Evolutionary conservation across 2,329 filamentous ascomycete genomes (phyloP).

Genomic region (Xylariomycetidae sp.): DNA sequence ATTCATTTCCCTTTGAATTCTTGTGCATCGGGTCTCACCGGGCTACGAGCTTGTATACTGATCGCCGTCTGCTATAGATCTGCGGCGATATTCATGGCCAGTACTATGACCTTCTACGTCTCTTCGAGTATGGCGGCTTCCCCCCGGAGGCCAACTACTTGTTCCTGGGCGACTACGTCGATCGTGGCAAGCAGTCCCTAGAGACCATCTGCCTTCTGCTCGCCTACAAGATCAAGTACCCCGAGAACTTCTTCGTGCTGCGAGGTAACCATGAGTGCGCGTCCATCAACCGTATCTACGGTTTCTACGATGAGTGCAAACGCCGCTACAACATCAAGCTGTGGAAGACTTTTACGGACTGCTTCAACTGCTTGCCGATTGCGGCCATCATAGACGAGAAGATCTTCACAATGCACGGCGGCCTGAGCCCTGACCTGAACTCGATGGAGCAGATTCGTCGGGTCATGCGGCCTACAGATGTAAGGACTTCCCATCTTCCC

Average conservation of each 20-base stretch:
- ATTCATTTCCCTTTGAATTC: background rate
- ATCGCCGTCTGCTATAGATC: constrained; percentile 60
- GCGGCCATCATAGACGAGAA: constrained; percentile 95
- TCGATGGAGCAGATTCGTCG: constrained; percentile 99
- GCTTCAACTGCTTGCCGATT: constrained; percentile 92
- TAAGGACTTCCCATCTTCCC: constrained; percentile 45
- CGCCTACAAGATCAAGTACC: constrained; percentile 96
- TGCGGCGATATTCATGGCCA: constrained; percentile 99
- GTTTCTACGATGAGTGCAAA: constrained; percentile 98
- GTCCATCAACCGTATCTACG: constrained; percentile 91
- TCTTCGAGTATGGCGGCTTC: constrained; percentile 98
- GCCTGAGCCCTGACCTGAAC: constrained; percentile 93
- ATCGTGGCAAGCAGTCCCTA: constrained; percentile 90
- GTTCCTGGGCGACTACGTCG: constrained; percentile 94
- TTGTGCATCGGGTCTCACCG: no score
- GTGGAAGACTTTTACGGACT: constrained; percentile 97
- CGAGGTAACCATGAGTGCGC: constrained; percentile 96
- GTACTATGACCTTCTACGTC: constrained; percentile 94
- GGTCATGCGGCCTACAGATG: constrained; percentile 97
- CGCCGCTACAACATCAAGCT: constrained; percentile 92
- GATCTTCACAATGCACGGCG: constrained; percentile 99
- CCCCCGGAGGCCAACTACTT: constrained; percentile 98
- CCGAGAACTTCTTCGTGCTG: constrained; percentile 94
- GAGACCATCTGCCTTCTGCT: constrained; percentile 90
- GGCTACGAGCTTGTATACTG: background rate